Evolutionary conservation across 495 filamentous ascomycete genomes (phyloP), one percentile per base, ranked within the genome.

Genomic region (Penicillium cinerascens): DNA sequence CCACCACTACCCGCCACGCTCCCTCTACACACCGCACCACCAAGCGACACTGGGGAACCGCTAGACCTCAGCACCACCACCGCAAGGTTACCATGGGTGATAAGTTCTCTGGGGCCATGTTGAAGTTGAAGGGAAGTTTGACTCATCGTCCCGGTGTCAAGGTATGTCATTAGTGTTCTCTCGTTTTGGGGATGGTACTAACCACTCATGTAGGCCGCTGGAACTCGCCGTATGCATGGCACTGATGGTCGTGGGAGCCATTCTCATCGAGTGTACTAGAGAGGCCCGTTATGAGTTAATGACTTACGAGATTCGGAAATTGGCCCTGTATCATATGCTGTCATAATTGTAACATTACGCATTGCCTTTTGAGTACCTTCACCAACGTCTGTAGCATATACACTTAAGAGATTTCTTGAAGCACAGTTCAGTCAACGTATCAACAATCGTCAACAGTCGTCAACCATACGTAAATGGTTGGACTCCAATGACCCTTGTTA

Each of bases 151-250:
- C 86, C 1, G 86, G 81, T 6, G 60, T 82, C 46, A 88, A 86
- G 79, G 82, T 82, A 73, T 37, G 67, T 58, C 22, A 46, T 11
- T 16, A 5, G 33, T 17, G 4, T 27, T 15, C 11, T n/a, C 23
- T 23, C 3, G 6, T 11, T 21, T 17, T 35, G 22, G 15, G 0
- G 33, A 25, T 33, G 17, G 25, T 38, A 44, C 54, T 64, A 42
- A 53, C 54, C 36, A 17, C 37, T 35, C 2, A 11, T n/a, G 7
- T 44, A 87, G 83, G 86, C 84, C 66, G 86, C 86, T 44, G 86
- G 86, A 10, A 87, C 85, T 21, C 73, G 84, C 29, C 70, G 86
- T 16, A 87, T 88, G 84, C 78, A 82, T 56, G 86, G 86, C 13
- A 88, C 85, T 29, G 86, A 88, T 66, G 86, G 86, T 13, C 76